phyloP scores from a whole-genome alignment of 345 rosid species.

The Camelina hispida region DNA sequence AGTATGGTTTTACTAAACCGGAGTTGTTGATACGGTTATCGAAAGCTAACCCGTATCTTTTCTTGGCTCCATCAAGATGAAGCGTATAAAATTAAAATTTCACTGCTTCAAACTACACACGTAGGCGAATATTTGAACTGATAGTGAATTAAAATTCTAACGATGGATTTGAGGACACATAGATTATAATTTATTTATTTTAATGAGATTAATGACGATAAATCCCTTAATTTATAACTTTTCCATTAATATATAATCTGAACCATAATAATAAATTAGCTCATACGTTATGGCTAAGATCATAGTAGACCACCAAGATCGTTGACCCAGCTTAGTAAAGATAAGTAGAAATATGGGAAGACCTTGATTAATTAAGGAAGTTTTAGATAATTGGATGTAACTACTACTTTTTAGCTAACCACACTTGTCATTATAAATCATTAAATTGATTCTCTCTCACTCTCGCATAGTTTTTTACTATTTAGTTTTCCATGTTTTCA shows the following conservation, averaged over 20 bases:
- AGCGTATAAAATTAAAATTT: too few relatives aligned
- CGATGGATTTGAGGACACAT: too few relatives aligned
- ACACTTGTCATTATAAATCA: not conserved
- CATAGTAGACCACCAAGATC: not conserved
- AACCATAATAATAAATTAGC: not conserved
- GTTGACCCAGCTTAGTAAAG: not conserved
- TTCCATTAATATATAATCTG: too few relatives aligned
- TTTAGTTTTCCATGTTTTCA: not conserved
- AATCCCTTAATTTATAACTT: not conserved
- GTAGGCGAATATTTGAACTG: too few relatives aligned
- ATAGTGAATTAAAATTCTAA: too few relatives aligned
- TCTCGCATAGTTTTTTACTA: not conserved
- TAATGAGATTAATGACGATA: too few relatives aligned
- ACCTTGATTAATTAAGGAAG: not conserved
- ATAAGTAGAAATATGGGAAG: not conserved
- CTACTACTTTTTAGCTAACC: not conserved
- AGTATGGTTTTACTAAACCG: too few relatives aligned
- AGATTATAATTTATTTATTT: too few relatives aligned
- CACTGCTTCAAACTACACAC: too few relatives aligned
- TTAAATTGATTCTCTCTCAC: not conserved
- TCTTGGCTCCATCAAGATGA: too few relatives aligned
- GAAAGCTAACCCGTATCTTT: too few relatives aligned
- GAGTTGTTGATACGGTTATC: too few relatives aligned
- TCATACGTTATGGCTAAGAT: not conserved
- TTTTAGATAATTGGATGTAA: not conserved